Percentiles rank a stretch among this genome's conserved stretches.
Conservation (phyloP, 352 stramenopile genomes). For the Plasmopara muralis region DNA sequence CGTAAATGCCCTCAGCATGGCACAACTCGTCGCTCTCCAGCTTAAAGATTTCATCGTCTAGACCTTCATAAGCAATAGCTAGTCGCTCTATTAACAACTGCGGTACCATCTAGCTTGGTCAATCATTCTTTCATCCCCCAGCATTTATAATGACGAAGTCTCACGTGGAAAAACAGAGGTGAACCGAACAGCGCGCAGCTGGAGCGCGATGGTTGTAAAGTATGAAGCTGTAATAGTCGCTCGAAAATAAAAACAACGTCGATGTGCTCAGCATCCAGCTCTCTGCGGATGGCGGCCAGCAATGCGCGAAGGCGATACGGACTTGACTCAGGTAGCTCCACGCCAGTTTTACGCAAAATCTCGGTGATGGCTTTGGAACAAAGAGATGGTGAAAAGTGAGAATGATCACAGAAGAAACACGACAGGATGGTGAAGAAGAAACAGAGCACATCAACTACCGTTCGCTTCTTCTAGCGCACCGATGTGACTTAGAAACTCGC, state of each 20-base stretch:
- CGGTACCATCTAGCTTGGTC: background rate
- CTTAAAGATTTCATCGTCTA: conserved; percentile 60
- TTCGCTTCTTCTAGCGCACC: conserved; percentile 35
- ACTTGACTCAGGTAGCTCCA: conserved; percentile 37
- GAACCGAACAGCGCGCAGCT: conserved; percentile 44
- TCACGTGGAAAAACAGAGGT: conserved; percentile 58
- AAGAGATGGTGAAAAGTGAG: background rate
- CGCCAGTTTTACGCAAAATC: conserved; percentile 40
- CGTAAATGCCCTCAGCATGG: conserved; percentile 46
- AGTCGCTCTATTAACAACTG: conserved; percentile 65
- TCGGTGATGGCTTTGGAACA: conserved; percentile 28
- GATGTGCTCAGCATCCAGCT: conserved; percentile 33
- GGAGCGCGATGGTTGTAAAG: conserved; percentile 25
- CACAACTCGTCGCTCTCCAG: conserved; percentile 62
- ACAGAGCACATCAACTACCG: conserved; percentile 11
- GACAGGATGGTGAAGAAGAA: background rate
- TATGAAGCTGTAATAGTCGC: conserved; percentile 47
- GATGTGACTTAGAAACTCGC: conserved; percentile 45
- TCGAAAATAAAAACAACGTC: conserved; percentile 67
- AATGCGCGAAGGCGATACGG: conserved; percentile 43
- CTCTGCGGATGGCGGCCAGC: conserved; percentile 38
- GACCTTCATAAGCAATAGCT: conserved; percentile 36
- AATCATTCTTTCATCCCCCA: background rate
- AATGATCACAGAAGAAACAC: background rate
- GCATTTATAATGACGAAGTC: background rate